phyloP scores from a whole-genome alignment of 2,329 filamentous ascomycete species.

The Hysterium pulicare region DNA sequence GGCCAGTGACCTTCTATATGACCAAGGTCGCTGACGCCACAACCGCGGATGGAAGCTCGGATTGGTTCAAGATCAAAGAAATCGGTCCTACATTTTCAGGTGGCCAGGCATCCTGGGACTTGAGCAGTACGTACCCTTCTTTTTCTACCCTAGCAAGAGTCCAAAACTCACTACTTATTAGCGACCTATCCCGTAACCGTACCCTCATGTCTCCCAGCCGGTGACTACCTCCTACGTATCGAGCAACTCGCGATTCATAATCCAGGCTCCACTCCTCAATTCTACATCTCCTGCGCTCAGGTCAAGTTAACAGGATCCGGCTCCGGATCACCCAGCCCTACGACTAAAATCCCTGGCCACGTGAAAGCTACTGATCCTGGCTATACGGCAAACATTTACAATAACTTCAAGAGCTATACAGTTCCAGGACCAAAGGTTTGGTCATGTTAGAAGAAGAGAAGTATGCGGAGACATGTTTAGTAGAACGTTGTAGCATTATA shows the following conservation, averaged over 20 bases:
- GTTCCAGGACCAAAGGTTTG: slow-evolving; percentile 37
- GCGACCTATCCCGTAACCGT: slow-evolving; percentile 37
- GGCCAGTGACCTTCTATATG: slow-evolving; percentile 37
- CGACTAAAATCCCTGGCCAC: slow-evolving; percentile 33
- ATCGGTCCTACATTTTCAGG: slow-evolving; percentile 34
- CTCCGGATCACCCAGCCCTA: slow-evolving; percentile 18
- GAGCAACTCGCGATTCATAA: slow-evolving; percentile 50
- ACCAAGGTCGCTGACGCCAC: slow-evolving; percentile 33
- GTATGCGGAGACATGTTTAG: not conserved
- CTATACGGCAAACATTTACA: slow-evolving; percentile 39
- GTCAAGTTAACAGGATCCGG: slow-evolving; percentile 44
- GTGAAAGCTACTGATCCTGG: slow-evolving; percentile 33
- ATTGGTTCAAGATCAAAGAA: slow-evolving; percentile 41
- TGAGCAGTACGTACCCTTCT: slow-evolving; percentile 22
- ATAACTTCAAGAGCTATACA: slow-evolving; percentile 34
- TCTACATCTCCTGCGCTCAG: slow-evolving; percentile 34
- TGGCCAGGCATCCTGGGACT: slow-evolving; percentile 32
- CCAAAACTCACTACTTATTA: slow-evolving; percentile 7
- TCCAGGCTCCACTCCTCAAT: slow-evolving; percentile 28
- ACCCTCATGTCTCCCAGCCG: slow-evolving; percentile 40
- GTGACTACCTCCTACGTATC: slow-evolving; percentile 48
- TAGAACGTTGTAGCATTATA: not conserved
- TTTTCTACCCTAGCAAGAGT: not conserved
- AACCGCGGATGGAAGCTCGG: slow-evolving; percentile 33
- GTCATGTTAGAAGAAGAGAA: slow-evolving; percentile 37